Evolutionary conservation across 371 early-diverging fungal genomes (phyloP), one percentile per base, ranked within the genome.

Genomic region (Zychaea mexicana): DNA sequence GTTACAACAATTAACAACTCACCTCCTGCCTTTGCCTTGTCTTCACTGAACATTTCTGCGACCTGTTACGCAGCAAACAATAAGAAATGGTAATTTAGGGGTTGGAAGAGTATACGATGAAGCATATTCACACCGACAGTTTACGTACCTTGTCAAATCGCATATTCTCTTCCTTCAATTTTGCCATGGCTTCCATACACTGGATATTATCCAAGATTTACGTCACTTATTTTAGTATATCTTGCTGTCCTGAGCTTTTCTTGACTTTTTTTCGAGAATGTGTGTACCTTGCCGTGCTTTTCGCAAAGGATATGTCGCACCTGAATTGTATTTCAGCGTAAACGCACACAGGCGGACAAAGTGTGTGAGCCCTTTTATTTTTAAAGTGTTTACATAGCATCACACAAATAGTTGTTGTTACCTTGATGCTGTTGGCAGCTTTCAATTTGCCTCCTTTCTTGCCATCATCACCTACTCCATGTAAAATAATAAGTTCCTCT

Each of bases 281-380:
- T n/a, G 15, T 17, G 4, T 81, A 82, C 89, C 77, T 82, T 90
- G 60, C 81, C 69, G 42, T 92, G 92, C 68, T 92, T 94, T 69
- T 90, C 92, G 69, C 94, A 94, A n/a, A 94, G 79, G 60, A 94
- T 94, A 70, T 94, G 94, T 42, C 94, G 85, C 53, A 91, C 90
- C 88, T 88, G 3, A 8, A 49, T 15, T 49, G 19, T 27, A 52
- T 15, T 5, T 21, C 3, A 26, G 17, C 70, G 15, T n/a, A 54
- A 13, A 22, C 13, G 54, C 9, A 32, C 22, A 46, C 28, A 65
- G 47, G 56, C 57, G 17, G 30, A 26, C 15, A 38, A 22, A 15
- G 3, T 21, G 38, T 15, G 38, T 36, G 38, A 36, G 38, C n/a
- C 7, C 19, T 46, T 46, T 3, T n/a, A 17, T 46, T 46, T 46